Base-by-base conservation (phyloP, 2,329 filamentous ascomycete species). In the Kalaharituber pfeilii region DNA sequence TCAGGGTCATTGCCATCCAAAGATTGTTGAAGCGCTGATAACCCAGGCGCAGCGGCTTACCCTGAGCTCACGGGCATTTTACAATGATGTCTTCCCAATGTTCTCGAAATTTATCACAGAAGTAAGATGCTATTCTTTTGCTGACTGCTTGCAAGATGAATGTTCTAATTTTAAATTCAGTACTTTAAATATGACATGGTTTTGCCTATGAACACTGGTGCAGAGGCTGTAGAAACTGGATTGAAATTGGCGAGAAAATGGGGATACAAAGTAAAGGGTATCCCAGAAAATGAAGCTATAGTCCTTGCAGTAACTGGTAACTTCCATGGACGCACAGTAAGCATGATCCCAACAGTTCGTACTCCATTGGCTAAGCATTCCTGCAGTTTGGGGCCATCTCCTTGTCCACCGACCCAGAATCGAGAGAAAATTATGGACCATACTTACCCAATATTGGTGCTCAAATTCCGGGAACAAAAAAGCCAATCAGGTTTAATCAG, bases 191-290 rank as follows among this genome's bases (percentile, higher is more conserved):
- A 93, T 68, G 89, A 96, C 70, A 95, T 95, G 89, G 86, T 94
- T 29, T 71, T 96, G 68, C 89, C 89, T 61, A 95, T 96, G 88
- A 95, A 95, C 74, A 96, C 89, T 1, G 89, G 89, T 56, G 89
- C 89, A 22, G 89, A 96, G 71, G 89, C 89, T 7, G 87, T 94
- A 30, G 89, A 96, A 75, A 95, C 89, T 0, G 88, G 84, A 11
- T 81, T 96, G 71, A 96, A 96, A 76, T 81, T 96, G 70, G 89
- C 89, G 56, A 78, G 89, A 62, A 96, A 96, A 71, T 96, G 89
- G 89, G 88, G 87, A 4, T 95, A 95, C 76, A 95, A 94, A 72
- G 80, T 85, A 67, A 95, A 96, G 76, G 81, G 82, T 22, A 89
- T 96, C 59, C 81, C 86, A 5, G 74, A 85, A 68, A 81, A 83